Conservation (phyloP, 148 eudicot genomes). For the Cornus florida region DNA sequence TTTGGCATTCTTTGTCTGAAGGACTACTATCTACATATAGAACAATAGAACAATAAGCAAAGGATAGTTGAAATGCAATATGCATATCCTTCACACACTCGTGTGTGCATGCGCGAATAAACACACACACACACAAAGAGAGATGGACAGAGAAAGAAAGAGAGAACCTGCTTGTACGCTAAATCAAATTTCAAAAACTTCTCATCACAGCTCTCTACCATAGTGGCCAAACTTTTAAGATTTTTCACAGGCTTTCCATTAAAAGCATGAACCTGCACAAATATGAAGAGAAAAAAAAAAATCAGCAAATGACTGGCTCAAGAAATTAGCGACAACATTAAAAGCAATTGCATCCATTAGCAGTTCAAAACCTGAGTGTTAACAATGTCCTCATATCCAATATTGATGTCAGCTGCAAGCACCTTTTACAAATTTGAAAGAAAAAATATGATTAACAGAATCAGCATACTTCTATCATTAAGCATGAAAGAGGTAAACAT, state of each 20-base stretch:
- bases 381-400: constrained; percentile 91
- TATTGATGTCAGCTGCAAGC: constrained; percentile 89
- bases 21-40: constrained; percentile 73
- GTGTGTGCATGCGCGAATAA: no score
- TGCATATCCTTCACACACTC: not conserved
- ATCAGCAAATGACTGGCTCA: not conserved
- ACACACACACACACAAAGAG: no score
- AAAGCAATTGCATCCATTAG: not conserved
- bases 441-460: not conserved
- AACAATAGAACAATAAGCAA: not conserved
- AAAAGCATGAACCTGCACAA: constrained; percentile 67
- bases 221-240: constrained; percentile 79
- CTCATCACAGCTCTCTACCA: constrained; percentile 84
- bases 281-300: not conserved
- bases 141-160: not conserved
- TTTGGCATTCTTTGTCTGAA: constrained; percentile 76
- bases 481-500: not conserved
- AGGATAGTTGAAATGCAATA: not conserved
- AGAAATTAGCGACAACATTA: not conserved
- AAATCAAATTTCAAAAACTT: constrained; percentile 87
- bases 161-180: constrained; percentile 76
- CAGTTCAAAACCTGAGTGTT: constrained; percentile 68
- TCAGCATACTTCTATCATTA: not conserved
- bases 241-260: constrained; percentile 86
- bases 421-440: constrained; percentile 45